Conservation (phyloP, 2,329 filamentous ascomycete species). For the Aspergillus texensis region DNA sequence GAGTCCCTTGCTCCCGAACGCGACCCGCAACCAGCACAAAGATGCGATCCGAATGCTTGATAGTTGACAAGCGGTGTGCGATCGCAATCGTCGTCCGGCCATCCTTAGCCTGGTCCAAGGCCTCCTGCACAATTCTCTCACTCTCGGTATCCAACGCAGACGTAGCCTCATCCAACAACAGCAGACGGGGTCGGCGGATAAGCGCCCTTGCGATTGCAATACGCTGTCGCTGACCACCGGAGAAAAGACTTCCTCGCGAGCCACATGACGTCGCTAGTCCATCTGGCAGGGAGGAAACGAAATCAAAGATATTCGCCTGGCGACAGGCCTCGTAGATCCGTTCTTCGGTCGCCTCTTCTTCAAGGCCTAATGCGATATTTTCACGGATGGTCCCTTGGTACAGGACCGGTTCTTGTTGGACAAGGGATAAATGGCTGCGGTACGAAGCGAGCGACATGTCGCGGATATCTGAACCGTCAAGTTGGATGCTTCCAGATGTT, state of each 20-base stretch:
- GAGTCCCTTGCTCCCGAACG: constrained; percentile 45
- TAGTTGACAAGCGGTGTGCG: constrained; percentile 43
- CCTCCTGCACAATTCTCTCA: constrained; percentile 29
- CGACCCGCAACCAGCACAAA: constrained; percentile 43
- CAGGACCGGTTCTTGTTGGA: constrained; percentile 73
- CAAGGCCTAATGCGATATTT: constrained; percentile 64
- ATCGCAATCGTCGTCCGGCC: constrained; percentile 38
- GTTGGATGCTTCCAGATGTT: constrained; percentile 63
- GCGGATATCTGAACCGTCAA: constrained; percentile 64
- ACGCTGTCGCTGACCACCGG: constrained; percentile 47
- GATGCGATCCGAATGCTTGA: constrained; percentile 30
- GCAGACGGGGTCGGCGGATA: constrained; percentile 41
- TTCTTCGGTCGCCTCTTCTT: constrained; percentile 25
- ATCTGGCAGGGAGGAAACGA: constrained; percentile 42
- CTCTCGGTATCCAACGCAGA: constrained; percentile 43
- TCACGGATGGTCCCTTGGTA: constrained; percentile 71
- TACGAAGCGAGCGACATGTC: constrained; percentile 63
- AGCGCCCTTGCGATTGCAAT: constrained; percentile 48
- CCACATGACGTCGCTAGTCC: constrained; percentile 40
- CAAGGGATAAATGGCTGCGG: constrained; percentile 68
- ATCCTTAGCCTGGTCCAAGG: constrained; percentile 19
- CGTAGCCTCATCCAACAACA: constrained; percentile 50
- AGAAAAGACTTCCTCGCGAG: constrained; percentile 37
- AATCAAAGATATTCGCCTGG: constrained; percentile 39
- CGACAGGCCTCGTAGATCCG: constrained; percentile 38